Percentiles rank a stretch among this genome's conserved stretches.
Evolutionary conservation across 257 asterid species (phyloP).

Genomic region (Solanum chiquidenum): DNA sequence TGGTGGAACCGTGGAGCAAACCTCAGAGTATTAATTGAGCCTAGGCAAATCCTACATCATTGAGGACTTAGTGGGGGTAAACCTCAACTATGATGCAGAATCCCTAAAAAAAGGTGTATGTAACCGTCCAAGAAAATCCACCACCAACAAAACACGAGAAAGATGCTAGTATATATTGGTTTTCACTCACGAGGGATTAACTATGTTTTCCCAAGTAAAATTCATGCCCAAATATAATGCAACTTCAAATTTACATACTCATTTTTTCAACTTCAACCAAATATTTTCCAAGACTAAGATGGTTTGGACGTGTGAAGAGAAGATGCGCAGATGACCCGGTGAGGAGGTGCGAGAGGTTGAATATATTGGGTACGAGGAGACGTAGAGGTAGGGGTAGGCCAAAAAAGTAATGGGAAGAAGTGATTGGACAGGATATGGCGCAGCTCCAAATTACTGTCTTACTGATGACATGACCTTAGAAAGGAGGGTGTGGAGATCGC

Average conservation of each 20-base stretch:
- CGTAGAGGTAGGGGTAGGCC: neutral
- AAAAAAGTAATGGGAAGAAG: neutral
- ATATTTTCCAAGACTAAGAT: neutral
- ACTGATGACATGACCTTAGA: neutral
- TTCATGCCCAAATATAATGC: neutral
- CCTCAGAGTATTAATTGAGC: neutral
- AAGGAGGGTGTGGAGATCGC: neutral
- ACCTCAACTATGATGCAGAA: neutral
- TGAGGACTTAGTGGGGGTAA: neutral
- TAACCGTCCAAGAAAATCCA: neutral
- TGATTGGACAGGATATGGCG: neutral
- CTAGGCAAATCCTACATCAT: neutral
- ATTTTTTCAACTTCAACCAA: neutral
- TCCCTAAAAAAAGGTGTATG: neutral
- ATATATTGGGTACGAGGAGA: neutral
- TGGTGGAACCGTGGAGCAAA: neutral
- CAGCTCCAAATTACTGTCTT: neutral
- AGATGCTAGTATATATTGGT: neutral
- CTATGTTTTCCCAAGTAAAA: neutral
- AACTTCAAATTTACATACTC: neutral
- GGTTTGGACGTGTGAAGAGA: neutral
- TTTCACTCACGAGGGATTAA: neutral
- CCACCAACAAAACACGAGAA: neutral
- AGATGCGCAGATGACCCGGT: neutral
- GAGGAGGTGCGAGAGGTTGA: neutral